Base-by-base conservation (phyloP, 768 basidiomycete species). In the Leucogyrophana mollusca region DNA sequence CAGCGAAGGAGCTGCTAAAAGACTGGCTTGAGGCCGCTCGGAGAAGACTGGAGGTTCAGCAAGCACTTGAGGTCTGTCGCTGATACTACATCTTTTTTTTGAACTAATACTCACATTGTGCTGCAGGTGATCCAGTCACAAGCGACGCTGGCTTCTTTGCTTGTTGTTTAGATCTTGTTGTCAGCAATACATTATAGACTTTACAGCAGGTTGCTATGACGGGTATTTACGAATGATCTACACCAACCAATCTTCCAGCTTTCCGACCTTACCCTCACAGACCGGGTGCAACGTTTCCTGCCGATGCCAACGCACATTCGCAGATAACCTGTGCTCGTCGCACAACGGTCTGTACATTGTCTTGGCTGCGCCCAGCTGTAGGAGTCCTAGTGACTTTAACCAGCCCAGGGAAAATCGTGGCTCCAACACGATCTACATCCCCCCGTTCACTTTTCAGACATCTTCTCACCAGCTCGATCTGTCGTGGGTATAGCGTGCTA, bases 1-100 rank as follows among this genome's bases (percentile, higher is more conserved):
- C 87, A 48, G 87, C 87, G 13, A 87, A 84, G 66, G 62, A 76
- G 43, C 61, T 95, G 35, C 57, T 90, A 43, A 69, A 74, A 27
- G 95, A 98, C 67, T 99, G 95, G 96, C 70, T 99, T 33, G 82
- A 84, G 55, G 93, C 91, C 56, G 94, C 93, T 9, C 75, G 95
- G 53, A 74, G 79, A 60, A 77, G 94, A 62, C 65, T 99, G 50
- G 92, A 96, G 68, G 93, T 96, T 24, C 76, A 90, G 64, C 95
- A 97, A 66, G 90, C 93, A 34, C 65, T 99, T 54, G 87, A 94
- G 74, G 91, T 90, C 56, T 46, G 56, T 44, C 27, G 10, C 4
- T 30, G 32, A 22, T 14, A 40, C 37, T 39, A 34, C 0, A 11
- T 32, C 35, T 20, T 43, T 43, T 24, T 40, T 17, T 40, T 8